Percentiles rank a stretch among this genome's conserved stretches.
Conservation (phyloP, 139 green algal genomes). For the Asterochloris erici region DNA sequence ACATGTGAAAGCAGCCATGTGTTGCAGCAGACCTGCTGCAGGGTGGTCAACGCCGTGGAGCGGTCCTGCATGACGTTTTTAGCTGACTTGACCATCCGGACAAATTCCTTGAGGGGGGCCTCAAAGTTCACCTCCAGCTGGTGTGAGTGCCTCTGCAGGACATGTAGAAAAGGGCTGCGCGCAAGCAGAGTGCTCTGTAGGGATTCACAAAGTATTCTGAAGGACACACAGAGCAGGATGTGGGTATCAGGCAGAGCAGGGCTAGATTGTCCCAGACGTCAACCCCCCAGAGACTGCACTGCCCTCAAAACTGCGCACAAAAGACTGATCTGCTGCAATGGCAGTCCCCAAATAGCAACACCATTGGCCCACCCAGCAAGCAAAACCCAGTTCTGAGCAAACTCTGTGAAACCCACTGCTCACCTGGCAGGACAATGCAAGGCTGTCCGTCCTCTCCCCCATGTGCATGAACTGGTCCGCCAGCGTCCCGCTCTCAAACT, state of each 20-base stretch:
- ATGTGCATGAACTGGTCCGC: conserved; percentile 21
- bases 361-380: too few species aligned
- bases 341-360: too few species aligned
- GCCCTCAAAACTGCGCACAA: too few species aligned
- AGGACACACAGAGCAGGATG: too few species aligned
- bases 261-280: too few species aligned
- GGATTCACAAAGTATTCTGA: too few species aligned
- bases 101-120: conserved; percentile 82
- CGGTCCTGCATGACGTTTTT: conserved; percentile 69
- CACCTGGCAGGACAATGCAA: conserved; percentile 14
- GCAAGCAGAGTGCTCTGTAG: too few species aligned
- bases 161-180: too few species aligned
- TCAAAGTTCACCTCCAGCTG: conserved; percentile 60
- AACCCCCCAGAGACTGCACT: too few species aligned
- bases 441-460: conserved; percentile 18
- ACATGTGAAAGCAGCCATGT: background rate
- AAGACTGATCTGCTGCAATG: too few species aligned
- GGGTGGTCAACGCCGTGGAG: conserved; percentile 41
- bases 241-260: too few species aligned
- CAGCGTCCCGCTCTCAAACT: conserved; percentile 45
- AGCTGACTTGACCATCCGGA: conserved; percentile 59
- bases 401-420: background rate
- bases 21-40: conserved; percentile 26
- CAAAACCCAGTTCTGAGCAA: background rate
- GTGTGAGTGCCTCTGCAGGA: conserved; percentile 32